Evolutionary conservation across 169 alveolate genomes (phyloP).

Genomic region (Plasmodium fragile): DNA sequence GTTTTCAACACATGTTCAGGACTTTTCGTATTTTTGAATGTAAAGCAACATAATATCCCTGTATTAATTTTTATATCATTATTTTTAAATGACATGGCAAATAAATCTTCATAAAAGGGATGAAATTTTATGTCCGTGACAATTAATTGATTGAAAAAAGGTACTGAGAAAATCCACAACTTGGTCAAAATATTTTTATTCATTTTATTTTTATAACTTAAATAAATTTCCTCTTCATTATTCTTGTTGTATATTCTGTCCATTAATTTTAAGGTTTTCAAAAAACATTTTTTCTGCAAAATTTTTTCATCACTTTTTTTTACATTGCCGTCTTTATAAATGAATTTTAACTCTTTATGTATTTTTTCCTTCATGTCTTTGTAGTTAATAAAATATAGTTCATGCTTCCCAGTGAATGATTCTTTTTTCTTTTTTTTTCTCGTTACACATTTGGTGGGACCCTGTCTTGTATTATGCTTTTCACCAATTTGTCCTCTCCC

Average conservation of each 20-base stretch:
- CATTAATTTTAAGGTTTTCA: conserved; percentile 74
- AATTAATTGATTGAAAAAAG: conserved; percentile 25
- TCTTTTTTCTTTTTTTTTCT: conserved; percentile 33
- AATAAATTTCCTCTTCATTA: conserved; percentile 74
- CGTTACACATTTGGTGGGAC: neutral
- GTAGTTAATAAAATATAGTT: conserved; percentile 60
- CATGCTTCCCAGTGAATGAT: conserved; percentile 43
- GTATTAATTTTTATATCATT: conserved; percentile 55
- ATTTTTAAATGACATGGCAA: conserved; percentile 75
- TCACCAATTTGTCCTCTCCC: neutral
- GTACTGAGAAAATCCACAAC: conserved; percentile 53
- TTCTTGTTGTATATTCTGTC: conserved; percentile 76
- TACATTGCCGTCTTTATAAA: conserved; percentile 48
- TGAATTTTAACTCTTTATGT: conserved; percentile 48
- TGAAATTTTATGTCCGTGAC: conserved; percentile 75
- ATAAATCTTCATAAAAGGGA: conserved; percentile 74
- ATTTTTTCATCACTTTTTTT: conserved; percentile 53
- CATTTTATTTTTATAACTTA: conserved; percentile 52
- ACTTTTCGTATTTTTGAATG: conserved; percentile 67
- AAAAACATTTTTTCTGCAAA: conserved; percentile 28
- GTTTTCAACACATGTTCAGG: conserved; percentile 69
- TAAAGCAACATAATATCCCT: conserved; percentile 74
- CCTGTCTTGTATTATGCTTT: neutral
- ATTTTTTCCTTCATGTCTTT: conserved; percentile 44
- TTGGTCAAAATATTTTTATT: conserved; percentile 68